Evolutionary conservation across 2,329 filamentous ascomycete species (phyloP), one percentile per base, ranked within the genome.

Genomic region (Penicillium sp.): DNA sequence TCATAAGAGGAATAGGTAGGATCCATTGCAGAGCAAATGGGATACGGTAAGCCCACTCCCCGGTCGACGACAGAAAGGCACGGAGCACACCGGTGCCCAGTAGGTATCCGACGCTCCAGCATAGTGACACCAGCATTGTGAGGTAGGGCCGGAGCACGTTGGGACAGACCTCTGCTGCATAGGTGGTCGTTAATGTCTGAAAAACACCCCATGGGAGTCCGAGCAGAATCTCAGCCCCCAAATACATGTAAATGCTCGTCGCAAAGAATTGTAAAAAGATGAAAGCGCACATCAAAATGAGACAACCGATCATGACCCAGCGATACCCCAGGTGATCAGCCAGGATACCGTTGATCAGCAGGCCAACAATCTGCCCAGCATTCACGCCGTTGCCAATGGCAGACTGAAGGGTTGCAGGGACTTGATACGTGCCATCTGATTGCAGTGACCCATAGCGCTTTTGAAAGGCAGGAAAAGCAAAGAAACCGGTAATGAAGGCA

Each of bases 211-310:
- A 63, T 5, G 66, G 64, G 9, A 71, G 50, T 28, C 68, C 67
- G 42, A 72, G 74, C 9, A 78, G 60, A 47, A 77, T 66, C 46
- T 75, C 66, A 4, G 71, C 73, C 11, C 70, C 65, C 6, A 76
- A 59, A 40, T 75, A 59, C 35, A 71, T 64, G 41, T 69, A 60
- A n/a, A 75, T 66, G 42, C 64, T 71, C 4, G 68, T 67, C 0
- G 75, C 72, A 47, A 77, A 77, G 64, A 77, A 75, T 39, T 68
- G 65, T 39, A 77, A 60, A 53, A 76, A 77, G 54, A 77, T 69
- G 50, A 73, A 73, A 4, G 53, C 66, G 4, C 61, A 55, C 33
- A 77, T 60, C 49, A 66, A 66, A 34, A 66, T 57, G 24, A 77
- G 65, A 12, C 65, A 66, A 28, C 52, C 50, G 45, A 76, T 70